Base-by-base conservation (phyloP, 768 basidiomycete genomes). In the Trametopsis cervina region DNA sequence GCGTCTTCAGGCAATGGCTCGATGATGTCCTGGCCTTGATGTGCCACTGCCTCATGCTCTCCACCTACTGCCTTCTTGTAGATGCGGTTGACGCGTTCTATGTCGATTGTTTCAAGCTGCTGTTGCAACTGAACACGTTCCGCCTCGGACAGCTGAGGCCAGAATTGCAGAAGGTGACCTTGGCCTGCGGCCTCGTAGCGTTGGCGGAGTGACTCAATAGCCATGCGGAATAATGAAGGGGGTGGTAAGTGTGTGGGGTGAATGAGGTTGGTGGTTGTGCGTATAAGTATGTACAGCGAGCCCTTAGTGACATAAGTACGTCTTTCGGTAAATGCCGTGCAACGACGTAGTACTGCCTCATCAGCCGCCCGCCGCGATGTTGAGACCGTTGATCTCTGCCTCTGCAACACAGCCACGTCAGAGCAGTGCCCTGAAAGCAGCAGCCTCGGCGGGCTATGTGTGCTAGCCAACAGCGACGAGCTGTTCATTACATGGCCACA, bases 81-180 rank as follows among this genome's bases (percentile, higher is more conserved):
- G 57, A 97, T 79, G 57, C 81, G 77, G 71, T 97, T 97, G 51
- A 98, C 92, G 54, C 93, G 89, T 50, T 85, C 78, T 56, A 96
- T 83, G 64, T 97, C 83, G 63, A 99, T 81, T 10, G 74, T 66
- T 40, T 79, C 73, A 55, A 97, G 82, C 67, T 97, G 95, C 11
- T 66, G 60, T 50, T 75, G 63, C 46, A 98, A 77, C 7, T 76
- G 61, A 6, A 66, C 61, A 58, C 81, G 88, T 58, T 94, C 83
- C 3, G 70, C 45, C 4, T 80, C 66, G 39, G 78, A 67, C 50
- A 98, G 82, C 29, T 73, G 70, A 48, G 81, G 71, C 83, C 83
- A 96, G 73, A 95, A 96, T 26, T 81, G 74, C 66, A 97, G 78
- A 60, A 98, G 78, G 63, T 98, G 96, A 52, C 67, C 82, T 72